phyloP scores from a whole-genome alignment of 2,329 filamentous ascomycete species.

The Fusarium globosum region DNA sequence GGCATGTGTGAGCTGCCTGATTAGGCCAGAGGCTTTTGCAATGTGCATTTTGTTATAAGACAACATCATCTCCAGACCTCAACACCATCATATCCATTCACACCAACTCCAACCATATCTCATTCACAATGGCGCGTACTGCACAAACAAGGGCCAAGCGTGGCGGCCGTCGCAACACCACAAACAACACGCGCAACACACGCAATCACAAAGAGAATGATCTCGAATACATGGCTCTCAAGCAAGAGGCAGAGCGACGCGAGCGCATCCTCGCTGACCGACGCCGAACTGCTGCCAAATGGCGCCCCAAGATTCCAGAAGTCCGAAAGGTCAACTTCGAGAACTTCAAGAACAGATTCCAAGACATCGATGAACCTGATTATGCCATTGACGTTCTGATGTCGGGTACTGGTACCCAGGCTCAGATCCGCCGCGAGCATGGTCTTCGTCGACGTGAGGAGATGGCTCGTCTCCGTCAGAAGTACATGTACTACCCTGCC shows the following conservation, averaged over 20 bases:
- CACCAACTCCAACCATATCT: background rate
- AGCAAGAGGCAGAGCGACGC: constrained; percentile 52
- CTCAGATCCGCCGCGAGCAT: constrained; percentile 55
- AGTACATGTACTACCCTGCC: constrained; percentile 36
- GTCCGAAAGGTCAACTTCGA: constrained; percentile 57
- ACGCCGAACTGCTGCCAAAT: constrained; percentile 51
- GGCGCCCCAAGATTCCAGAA: constrained; percentile 55
- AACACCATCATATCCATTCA: background rate
- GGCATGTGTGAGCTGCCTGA: background rate
- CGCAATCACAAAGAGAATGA: constrained; percentile 45
- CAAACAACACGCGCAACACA: background rate
- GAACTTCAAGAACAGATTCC: constrained; percentile 57
- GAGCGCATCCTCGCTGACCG: constrained; percentile 51
- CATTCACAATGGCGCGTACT: constrained; percentile 33
- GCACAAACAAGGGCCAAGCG: constrained; percentile 12
- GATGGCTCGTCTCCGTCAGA: constrained; percentile 49
- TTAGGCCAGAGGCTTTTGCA: too few species aligned
- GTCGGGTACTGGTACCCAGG: constrained; percentile 48
- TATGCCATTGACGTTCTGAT: constrained; percentile 56
- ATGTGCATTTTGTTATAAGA: background rate
- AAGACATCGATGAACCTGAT: constrained; percentile 49
- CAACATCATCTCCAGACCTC: too few species aligned
- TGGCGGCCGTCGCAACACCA: constrained; percentile 11
- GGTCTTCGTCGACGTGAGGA: constrained; percentile 51
- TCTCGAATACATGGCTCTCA: constrained; percentile 45